Percentiles rank a stretch among this genome's conserved stretches.
Evolutionary conservation across 192 early-diverging fungal genomes (phyloP).

Genomic region (Dispira parvispora): DNA sequence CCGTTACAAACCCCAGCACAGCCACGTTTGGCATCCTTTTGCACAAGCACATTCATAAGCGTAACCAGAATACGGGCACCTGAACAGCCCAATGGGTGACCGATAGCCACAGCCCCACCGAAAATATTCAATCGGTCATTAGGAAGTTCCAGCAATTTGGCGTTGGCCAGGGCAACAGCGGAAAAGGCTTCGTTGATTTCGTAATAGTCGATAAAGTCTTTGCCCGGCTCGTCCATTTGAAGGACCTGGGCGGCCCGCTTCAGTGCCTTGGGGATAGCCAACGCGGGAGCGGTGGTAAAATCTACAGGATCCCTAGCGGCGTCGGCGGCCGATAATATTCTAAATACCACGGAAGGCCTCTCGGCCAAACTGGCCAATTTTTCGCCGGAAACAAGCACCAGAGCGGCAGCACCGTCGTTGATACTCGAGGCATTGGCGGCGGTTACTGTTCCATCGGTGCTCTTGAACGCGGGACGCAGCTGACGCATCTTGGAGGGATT

Average conservation of each 20-base stretch:
- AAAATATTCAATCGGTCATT: constrained; percentile 76
- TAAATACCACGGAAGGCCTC: constrained; percentile 24
- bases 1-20: constrained; percentile 94
- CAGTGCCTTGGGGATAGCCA: constrained; percentile 65
- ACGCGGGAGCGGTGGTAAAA: constrained; percentile 57
- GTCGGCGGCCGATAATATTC: constrained; percentile 51
- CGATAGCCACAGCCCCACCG: constrained; percentile 90
- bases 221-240: constrained; percentile 24
- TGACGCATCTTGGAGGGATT: constrained; percentile 76
- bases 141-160: constrained; percentile 53
- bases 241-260: constrained; percentile 30
- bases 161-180: constrained; percentile 70
- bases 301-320: constrained; percentile 52
- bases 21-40: constrained; percentile 61
- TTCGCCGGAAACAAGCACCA: constrained; percentile 51
- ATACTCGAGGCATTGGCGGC: constrained; percentile 70
- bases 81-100: constrained; percentile 96
- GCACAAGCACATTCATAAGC: constrained; percentile 52
- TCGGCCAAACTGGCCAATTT: constrained; percentile 28
- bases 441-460: constrained; percentile 77
- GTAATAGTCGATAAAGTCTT: constrained; percentile 52
- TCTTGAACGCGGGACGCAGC: constrained; percentile 74
- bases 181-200: constrained; percentile 81
- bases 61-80: constrained; percentile 82
- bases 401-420: constrained; percentile 62